Base-by-base conservation (phyloP, 2,329 filamentous ascomycete genomes). In the Colletotrichum sublineola region DNA sequence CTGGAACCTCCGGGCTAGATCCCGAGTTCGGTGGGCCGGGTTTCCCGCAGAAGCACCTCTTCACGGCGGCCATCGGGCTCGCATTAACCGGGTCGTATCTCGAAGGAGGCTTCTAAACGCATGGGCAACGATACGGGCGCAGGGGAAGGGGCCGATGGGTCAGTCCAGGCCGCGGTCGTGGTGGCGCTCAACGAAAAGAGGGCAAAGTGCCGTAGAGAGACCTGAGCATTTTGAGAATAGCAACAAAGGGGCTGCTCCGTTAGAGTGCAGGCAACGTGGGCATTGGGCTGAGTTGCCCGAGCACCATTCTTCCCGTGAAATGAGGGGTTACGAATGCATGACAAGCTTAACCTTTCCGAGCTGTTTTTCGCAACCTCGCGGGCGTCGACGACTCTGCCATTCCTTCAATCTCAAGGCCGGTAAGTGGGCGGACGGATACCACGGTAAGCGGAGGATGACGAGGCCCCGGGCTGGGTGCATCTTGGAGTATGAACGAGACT, bases 11-110 rank as follows among this genome's bases (percentile, higher is more conserved):
- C 73, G 83, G 83, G 12, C 77, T 83, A 7, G 84, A 85, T 50
- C 82, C 82, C 0, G 84, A 85, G 75, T 84, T 84, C 70, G 84
- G 83, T 12, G 80, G 82, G 9, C 81, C 83, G 0, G 83, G 78
- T 7, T 85, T 84, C 73, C 84, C 84, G 18, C 84, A 85, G 77
- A 71, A 71, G 20, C 67, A 73, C 46, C 50, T 62, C 36, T 73
- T 73, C 71, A 67, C 71, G 5, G 40, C 40, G 36, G 67, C 56
- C 9, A 29, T 72, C 7, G 62, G 71, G 14, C 58, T 73, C 20
- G 71, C 67, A 36, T 24, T 71, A 18, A 33, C 71, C 46, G 71
- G 67, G 20, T 24, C 29, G 62, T 73, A 67, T 44, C 68, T 73
- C 14, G 71, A 73, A 15, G 57, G 67, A 36, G 62, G 62, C 5